Evolutionary conservation across 176 grass and related monocot species (phyloP), one percentile per base, ranked within the genome.

Genomic region (Tillandsia leiboldiana): DNA sequence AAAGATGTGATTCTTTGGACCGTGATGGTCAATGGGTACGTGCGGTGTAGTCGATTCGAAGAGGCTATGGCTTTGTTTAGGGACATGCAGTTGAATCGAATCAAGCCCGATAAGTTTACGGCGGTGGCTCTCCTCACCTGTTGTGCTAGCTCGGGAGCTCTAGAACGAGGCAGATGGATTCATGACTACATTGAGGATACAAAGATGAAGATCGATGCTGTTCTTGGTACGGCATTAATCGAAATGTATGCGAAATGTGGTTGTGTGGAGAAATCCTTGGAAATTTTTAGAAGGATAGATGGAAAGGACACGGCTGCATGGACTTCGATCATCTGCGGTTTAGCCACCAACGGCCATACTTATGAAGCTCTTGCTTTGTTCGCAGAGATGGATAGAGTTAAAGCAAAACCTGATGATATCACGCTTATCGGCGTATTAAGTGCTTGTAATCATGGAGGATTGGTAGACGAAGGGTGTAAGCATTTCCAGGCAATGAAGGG

Each of bases 1-100:
- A 91, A 79, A 72, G 88, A 91, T 82, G 69, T 91, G 24, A 81
- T 91, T 49, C 66, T 87, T 23, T 87, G 84, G 88, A 87, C 84
- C 65, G 78, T 82, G 11, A 82, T 91, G 81, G 84, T 91, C 66
- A 87, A 91, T 5, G 88, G 72, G 0, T 91, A 71, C 53, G 82
- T 74, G 66, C 84, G 82, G 10, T 73, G 82, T 18, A 73, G 77
- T 65, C 74, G 65, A n/a, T 91, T 80, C 2, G 73, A 85, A 26
- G 85, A 83, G 67, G 89, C 85, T 14, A 13, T 92, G 73, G 23
- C 63, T 68, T 70, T 88, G 63, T 92, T 92, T 72, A 61, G 70
- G 68, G 85, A 88, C 42, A 92, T 92, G 89, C 82, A 80, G 56
- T 58, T 72, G 70, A 77, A 80, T 48, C 1, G 10, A 49, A 66